phyloP scores from a whole-genome alignment of 73 alveolate genomes.

The Paramecium sonneborni region DNA sequence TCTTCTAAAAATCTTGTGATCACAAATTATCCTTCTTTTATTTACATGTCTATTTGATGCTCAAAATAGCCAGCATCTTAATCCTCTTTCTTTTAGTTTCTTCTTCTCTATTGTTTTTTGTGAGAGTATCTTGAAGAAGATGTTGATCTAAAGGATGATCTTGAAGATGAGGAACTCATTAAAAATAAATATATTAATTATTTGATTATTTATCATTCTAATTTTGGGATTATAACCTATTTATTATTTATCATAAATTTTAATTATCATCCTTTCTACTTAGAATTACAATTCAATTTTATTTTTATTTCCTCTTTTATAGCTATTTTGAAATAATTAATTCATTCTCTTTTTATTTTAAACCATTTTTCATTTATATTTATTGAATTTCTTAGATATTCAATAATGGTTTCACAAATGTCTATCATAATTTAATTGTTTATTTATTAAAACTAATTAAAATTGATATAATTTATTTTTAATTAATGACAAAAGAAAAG shows the following conservation, averaged over 20 bases:
- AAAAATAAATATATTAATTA: not conserved
- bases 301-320: too few relatives aligned
- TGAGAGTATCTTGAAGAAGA: conserved; percentile 22
- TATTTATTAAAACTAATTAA: too few relatives aligned
- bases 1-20: conserved; percentile 70
- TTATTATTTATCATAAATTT: not conserved
- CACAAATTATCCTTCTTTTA: conserved; percentile 49
- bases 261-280: not conserved
- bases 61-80: conserved; percentile 62
- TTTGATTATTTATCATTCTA: not conserved
- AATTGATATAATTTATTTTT: not conserved
- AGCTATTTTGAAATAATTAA: too few relatives aligned
- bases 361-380: too few relatives aligned
- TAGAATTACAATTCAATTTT: too few relatives aligned
- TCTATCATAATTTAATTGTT: too few relatives aligned
- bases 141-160: not conserved
- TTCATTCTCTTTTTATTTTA: too few relatives aligned
- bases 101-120: not conserved
- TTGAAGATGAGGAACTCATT: conserved; percentile 6
- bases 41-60: conserved; percentile 10
- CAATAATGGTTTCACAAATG: too few relatives aligned
- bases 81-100: not conserved
- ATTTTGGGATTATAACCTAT: not conserved
- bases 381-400: too few relatives aligned
- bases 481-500: not conserved